Percentiles rank a stretch among this genome's conserved stretches.
Evolutionary conservation across 805 yeast species (phyloP).

Genomic region (Debaryomyces prosopidis): DNA sequence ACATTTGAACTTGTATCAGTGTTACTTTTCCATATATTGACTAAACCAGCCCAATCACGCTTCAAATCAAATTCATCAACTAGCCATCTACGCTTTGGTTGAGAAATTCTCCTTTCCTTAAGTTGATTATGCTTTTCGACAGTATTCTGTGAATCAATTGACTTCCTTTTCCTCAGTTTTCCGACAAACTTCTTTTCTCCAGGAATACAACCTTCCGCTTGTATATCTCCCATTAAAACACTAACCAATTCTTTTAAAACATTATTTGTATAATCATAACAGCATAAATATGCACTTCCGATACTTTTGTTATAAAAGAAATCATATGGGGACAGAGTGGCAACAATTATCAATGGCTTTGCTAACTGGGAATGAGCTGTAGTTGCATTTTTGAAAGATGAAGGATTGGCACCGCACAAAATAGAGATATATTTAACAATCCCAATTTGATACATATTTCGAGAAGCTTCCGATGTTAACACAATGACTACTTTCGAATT

Average conservation of each 20-base stretch:
- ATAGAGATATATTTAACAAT: constrained; percentile 58
- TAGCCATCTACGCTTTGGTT: constrained; percentile 49
- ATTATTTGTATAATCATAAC: constrained; percentile 58
- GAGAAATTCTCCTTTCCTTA: constrained; percentile 11
- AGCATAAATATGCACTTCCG: constrained; percentile 58
- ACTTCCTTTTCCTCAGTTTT: constrained; percentile 23
- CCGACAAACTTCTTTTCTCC: constrained; percentile 45
- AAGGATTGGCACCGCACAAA: constrained; percentile 51
- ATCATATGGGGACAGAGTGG: constrained; percentile 64
- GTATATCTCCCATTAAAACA: constrained; percentile 54
- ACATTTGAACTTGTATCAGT: constrained; percentile 5
- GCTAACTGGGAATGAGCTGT: constrained; percentile 24
- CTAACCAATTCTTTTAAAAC: constrained; percentile 51
- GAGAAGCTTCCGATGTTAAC: constrained; percentile 56
- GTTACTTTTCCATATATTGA: constrained; percentile 44
- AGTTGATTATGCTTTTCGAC: constrained; percentile 7
- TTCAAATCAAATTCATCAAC: constrained; percentile 54
- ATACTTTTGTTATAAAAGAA: constrained; percentile 55
- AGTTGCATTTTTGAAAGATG: constrained; percentile 18
- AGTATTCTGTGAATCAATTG: constrained; percentile 10
- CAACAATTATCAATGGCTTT: constrained; percentile 58
- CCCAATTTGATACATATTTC: constrained; percentile 63
- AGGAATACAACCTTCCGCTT: constrained; percentile 55
- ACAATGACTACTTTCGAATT: constrained; percentile 52
- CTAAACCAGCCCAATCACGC: constrained; percentile 52